A percentile compares a stretch with the other conserved stretches of the same genome.
Conservation (phyloP, 2,329 filamentous ascomycete genomes). For the Paramyrothecium sp. region DNA sequence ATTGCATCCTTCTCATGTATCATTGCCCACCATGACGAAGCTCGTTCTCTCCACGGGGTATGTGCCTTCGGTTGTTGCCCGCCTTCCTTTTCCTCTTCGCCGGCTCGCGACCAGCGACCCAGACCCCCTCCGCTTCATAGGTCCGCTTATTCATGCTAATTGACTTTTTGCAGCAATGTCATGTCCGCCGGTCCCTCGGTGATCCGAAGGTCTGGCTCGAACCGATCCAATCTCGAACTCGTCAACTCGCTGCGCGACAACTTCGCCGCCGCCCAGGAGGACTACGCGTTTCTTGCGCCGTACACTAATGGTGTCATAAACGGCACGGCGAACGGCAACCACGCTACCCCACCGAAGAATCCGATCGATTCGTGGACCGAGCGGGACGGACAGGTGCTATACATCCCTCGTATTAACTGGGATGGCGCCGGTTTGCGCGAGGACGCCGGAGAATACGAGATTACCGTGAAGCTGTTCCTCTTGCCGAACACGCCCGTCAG, state of each 20-base stretch:
- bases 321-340: conserved; percentile 21
- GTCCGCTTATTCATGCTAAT: conserved; percentile 3
- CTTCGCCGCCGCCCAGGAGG: conserved; percentile 71
- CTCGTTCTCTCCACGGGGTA: conserved; percentile 85
- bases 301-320: conserved; percentile 29
- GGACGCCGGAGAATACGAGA: conserved; percentile 82
- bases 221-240: conserved; percentile 90
- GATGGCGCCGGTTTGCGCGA: conserved; percentile 71
- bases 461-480: conserved; percentile 95
- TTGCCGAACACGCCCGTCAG: conserved; percentile 67
- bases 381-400: conserved; percentile 58
- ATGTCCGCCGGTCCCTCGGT: conserved; percentile 82
- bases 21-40: conserved; percentile 59
- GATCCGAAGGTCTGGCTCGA: conserved; percentile 69
- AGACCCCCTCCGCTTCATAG: conserved; percentile 3
- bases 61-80: conserved; percentile 27
- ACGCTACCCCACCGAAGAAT: conserved; percentile 19
- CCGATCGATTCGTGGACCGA: conserved; percentile 65
- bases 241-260: conserved; percentile 84
- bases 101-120: conserved; percentile 15
- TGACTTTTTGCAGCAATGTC: conserved; percentile 61
- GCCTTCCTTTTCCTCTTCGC: conserved; percentile 9
- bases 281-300: conserved; percentile 39
- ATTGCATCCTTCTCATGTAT: neutral
- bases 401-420: conserved; percentile 78